Conservation (phyloP, 2,329 filamentous ascomycete genomes). For the Monilinia laxa region DNA sequence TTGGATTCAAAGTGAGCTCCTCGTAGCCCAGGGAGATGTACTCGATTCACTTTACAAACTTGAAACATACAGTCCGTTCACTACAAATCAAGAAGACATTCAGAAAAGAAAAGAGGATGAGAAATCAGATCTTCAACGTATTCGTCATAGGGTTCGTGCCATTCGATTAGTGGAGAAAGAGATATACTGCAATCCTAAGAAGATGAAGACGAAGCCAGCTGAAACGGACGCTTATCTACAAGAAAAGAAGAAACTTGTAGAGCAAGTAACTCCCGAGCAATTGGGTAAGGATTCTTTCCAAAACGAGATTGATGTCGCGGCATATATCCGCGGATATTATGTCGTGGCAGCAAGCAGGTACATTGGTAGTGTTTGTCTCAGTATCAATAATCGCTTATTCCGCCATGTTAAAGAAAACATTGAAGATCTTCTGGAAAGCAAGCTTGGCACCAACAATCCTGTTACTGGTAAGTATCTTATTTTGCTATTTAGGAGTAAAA, state of each 20-base stretch:
- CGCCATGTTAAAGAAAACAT: conserved; percentile 22
- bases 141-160: conserved; percentile 52
- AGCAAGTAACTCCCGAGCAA: conserved; percentile 33
- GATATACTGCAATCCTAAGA: background rate
- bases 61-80: conserved; percentile 27
- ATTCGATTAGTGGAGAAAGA: conserved; percentile 41
- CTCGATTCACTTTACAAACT: conserved; percentile 24
- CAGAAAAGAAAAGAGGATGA: conserved; percentile 49
- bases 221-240: conserved; percentile 19
- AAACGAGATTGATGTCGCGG: conserved; percentile 60
- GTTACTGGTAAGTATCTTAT: conserved; percentile 24
- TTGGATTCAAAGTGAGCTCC: conserved; percentile 24
- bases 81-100: conserved; percentile 42
- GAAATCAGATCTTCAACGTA: conserved; percentile 46
- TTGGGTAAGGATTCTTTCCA: conserved; percentile 59
- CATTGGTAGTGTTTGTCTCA: conserved; percentile 48
- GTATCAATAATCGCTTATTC: conserved; percentile 26
- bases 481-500: background rate
- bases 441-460: conserved; percentile 23
- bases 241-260: conserved; percentile 13
- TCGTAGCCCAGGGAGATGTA: conserved; percentile 10
- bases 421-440: conserved; percentile 23
- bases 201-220: conserved; percentile 1
- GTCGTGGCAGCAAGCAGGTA: conserved; percentile 64
- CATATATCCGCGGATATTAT: conserved; percentile 68